Percentiles rank a stretch among this genome's conserved stretches.
phyloP scores from a whole-genome alignment of 2,329 filamentous ascomycete species.

The Ambrosiella cleistominuta region DNA sequence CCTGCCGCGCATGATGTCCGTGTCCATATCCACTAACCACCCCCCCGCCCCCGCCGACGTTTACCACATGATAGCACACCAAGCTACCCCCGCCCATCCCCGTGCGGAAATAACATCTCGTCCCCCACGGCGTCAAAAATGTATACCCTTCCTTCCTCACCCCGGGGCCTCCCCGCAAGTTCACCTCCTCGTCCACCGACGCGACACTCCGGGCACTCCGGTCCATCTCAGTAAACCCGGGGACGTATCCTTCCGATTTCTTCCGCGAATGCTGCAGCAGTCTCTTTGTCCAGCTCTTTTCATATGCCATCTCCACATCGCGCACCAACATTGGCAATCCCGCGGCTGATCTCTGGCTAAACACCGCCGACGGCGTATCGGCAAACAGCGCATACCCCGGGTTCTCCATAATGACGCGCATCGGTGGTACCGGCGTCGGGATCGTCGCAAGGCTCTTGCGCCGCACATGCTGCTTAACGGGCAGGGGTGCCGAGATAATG shows the following conservation, averaged over 20 bases:
- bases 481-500: constrained; percentile 5
- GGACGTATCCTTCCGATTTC: constrained; percentile 4
- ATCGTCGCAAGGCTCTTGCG: constrained; percentile 5
- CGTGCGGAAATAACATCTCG: constrained; percentile 70
- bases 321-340: constrained; percentile 23
- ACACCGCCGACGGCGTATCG: constrained; percentile 13
- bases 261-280: constrained; percentile 12
- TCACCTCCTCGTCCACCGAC: constrained; percentile 5
- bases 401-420: constrained; percentile 12
- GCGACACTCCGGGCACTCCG: background rate
- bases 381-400: constrained; percentile 10
- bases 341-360: background rate
- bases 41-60: constrained; percentile 18
- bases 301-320: constrained; percentile 40
- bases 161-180: constrained; percentile 24
- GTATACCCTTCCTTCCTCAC: constrained; percentile 49
- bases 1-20: background rate
- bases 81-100: constrained; percentile 57
- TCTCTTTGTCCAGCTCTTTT: constrained; percentile 21
- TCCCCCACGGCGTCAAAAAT: constrained; percentile 75
- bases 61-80: constrained; percentile 56
- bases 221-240: background rate
- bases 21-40: too few relatives aligned
- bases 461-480: constrained; percentile 1
- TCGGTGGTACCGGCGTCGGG: constrained; percentile 3